A percentile compares a stretch with the other conserved stretches of the same genome.
Conservation (phyloP, 2,329 filamentous ascomycete species). For the Fonsecaea nubica region DNA sequence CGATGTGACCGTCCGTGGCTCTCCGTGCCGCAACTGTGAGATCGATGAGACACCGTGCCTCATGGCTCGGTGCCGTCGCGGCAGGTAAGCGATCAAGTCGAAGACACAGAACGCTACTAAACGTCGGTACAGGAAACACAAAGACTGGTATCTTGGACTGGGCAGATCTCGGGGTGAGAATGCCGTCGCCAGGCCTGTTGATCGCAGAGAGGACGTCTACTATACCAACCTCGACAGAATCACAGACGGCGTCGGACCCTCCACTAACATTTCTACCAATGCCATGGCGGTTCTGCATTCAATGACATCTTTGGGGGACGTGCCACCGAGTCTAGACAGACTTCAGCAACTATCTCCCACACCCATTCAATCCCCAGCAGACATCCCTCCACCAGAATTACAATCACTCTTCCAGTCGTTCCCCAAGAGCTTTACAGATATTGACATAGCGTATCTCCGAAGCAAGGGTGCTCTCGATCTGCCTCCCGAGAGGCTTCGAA, state of each 20-base stretch:
- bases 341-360: background rate
- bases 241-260: background rate
- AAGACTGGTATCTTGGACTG: background rate
- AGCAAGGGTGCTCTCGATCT: constrained; percentile 83
- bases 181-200: too few relatives aligned
- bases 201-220: constrained; percentile 6
- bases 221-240: background rate
- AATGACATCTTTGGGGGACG: background rate
- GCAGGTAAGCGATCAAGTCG: constrained; percentile 7
- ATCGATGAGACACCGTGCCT: background rate
- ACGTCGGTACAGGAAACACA: background rate
- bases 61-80: constrained; percentile 11
- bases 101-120: background rate
- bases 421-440: constrained; percentile 74
- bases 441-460: constrained; percentile 81
- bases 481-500: constrained; percentile 72
- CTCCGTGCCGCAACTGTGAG: constrained; percentile 15
- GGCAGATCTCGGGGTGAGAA: background rate
- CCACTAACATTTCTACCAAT: constrained; percentile 1
- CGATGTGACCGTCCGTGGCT: constrained; percentile 3
- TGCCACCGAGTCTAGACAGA: background rate
- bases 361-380: background rate
- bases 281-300: background rate
- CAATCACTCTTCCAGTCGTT: constrained; percentile 78
- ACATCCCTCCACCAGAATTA: constrained; percentile 40